Evolutionary conservation across 176 grass and related monocot species (phyloP), one percentile per base, ranked within the genome.

Genomic region (Cenchrus americanus): DNA sequence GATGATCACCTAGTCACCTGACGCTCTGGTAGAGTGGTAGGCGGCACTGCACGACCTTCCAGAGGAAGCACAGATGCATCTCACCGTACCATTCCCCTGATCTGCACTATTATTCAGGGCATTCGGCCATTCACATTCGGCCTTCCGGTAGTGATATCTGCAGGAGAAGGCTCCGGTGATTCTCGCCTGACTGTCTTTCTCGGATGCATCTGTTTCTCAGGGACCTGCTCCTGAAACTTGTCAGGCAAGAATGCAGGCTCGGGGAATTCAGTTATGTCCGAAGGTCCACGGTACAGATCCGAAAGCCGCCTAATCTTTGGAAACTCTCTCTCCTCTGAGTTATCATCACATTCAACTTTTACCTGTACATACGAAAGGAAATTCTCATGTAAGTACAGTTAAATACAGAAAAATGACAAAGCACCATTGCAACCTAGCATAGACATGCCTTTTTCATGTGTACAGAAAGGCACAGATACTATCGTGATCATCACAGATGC

Each of bases 71-170:
- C 40, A 71, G 17, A 14, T 6, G 66, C 67, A 47, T 22, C 22
- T 73, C 61, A 27, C 7, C 21, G 27, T 57, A 57, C 44, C 22
- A 14, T 77, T 54, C 14, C 66, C 65, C 66, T 82, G 24, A 7
- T 18, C 21, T 21, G 10, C 3, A 11, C 12, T 8, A 0, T 26
- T 43, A 41, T 65, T 90, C 54, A 90, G 43, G 11, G 65, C 71
- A 18, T 82, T 18, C 71, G 77, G 15, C 86, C 89, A 43, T 85
- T 82, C 65, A 88, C 81, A 7, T 52, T 85, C n/a, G 37, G 41
- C 71, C 77, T 71, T 43, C 73, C 82, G 15, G 44, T 12, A 26
- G 50, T 1, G 21, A 66, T 50, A 48, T 85, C 50, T 40, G 66
- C 71, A 72, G 52, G 21, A 82, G 41, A 66, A 57, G 57, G 41